Evolutionary conservation across 2,329 filamentous ascomycete genomes (phyloP), one percentile per base, ranked within the genome.

Genomic region (Fusarium sp.): DNA sequence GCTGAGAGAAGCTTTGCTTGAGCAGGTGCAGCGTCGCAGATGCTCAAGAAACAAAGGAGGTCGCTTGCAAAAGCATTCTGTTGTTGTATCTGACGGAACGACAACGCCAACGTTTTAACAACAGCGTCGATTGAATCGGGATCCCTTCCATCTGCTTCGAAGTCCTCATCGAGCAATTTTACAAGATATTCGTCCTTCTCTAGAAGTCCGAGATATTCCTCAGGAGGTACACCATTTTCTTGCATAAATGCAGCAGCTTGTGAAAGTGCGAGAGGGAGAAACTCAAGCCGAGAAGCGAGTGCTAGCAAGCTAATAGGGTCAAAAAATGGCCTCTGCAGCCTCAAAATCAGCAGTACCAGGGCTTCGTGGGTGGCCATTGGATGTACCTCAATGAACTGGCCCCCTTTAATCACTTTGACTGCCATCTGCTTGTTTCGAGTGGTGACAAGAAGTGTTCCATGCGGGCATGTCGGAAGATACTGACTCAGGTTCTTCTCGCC

Each of bases 41-140:
- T 37, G 2, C 33, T 20, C 3, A 23, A 9, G 0, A 50, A 6
- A 0, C 18, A 6, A 0, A 50, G 24, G 3, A 50, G n/a, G 1
- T 50, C n/a, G 24, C 23, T 4, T 1, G 47, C 33, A 15, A 50
- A 3, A 18, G 24, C 2, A 18, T 23, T 21, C 2, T 50, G n/a
- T 3, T 26, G 24, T 46, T 4, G 2, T 1, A 50, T 21, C 8
- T 39, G 33, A 4, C 13, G 33, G 2, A 50, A 50, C 8, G 47
- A 50, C 2, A 50, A 16, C 3, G 2, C 6, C 47, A 23, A 50
- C 0, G 21, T 24, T 50, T 50, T 26, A 8, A 13, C 5, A 5
- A 50, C 33, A 10, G 33, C 6, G 6, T 12, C 23, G 0, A 38
- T 5, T 3, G 33, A 38, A 8, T 38, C n/a, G 3, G n/a, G 24